A percentile compares a stretch with the other conserved stretches of the same genome.
Conservation (phyloP, 179 eudicot species). For the Carnegiea gigantea region DNA sequence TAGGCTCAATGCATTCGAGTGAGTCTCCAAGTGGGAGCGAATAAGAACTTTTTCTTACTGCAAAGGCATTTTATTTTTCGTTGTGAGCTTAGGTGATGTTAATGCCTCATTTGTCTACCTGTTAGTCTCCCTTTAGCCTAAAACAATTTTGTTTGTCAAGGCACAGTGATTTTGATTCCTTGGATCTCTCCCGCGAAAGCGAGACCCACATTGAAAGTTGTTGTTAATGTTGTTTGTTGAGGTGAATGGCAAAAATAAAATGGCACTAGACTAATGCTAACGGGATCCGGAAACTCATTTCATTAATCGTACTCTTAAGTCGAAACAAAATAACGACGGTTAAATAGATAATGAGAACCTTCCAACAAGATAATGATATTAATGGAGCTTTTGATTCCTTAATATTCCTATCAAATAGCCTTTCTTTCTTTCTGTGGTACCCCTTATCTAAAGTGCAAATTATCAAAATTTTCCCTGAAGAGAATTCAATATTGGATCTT, state of each 20-base stretch:
- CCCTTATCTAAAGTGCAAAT: not conserved
- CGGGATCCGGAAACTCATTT: too few relatives aligned
- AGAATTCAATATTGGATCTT: not conserved
- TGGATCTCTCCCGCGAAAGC: too few relatives aligned
- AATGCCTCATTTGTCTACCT: not conserved
- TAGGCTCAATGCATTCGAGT: not conserved
- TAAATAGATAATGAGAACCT: not conserved
- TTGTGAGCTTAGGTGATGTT: not conserved
- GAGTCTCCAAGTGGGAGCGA: not conserved
- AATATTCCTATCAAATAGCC: not conserved
- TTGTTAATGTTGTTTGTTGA: too few relatives aligned
- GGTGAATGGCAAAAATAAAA: not conserved
- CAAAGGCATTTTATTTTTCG: not conserved
- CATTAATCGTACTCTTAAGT: too few relatives aligned
- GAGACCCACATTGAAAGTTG: too few relatives aligned
- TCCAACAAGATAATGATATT: not conserved
- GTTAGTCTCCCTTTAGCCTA: not conserved
- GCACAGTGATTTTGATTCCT: too few relatives aligned
- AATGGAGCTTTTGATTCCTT: not conserved
- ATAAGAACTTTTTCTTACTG: not conserved
- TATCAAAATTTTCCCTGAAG: not conserved
- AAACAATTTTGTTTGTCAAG: too few relatives aligned
- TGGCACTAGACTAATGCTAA: not conserved
- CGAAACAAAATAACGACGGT: not conserved
- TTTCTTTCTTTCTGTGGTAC: not conserved